Conservation (phyloP, 1,139 yeast species). For the Pichia terricola region DNA sequence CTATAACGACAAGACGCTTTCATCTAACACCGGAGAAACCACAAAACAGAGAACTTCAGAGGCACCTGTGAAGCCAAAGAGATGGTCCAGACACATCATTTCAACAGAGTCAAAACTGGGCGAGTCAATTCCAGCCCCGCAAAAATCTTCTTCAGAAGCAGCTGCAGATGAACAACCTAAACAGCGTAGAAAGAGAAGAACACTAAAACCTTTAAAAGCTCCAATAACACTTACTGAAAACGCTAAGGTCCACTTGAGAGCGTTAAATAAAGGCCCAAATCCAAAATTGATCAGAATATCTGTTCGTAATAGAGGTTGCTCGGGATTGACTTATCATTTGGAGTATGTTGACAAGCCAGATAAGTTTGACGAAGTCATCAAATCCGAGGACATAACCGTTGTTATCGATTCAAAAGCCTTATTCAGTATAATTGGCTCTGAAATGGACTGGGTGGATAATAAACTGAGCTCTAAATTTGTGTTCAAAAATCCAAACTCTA, state of each 20-base stretch:
- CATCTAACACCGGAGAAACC: no score
- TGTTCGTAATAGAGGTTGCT: slow-evolving; percentile 93
- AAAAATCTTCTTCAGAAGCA: background rate
- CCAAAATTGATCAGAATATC: slow-evolving; percentile 89
- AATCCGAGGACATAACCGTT: slow-evolving; percentile 89
- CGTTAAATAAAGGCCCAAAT: slow-evolving; percentile 64
- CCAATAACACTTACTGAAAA: slow-evolving; percentile 68
- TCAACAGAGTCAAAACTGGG: slow-evolving; percentile 4
- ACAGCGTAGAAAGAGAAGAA: slow-evolving; percentile 45
- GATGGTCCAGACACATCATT: slow-evolving; percentile 22
- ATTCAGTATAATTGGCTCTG: slow-evolving; percentile 90
- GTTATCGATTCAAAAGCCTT: slow-evolving; percentile 92
- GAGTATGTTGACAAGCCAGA: slow-evolving; percentile 87
- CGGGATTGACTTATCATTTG: slow-evolving; percentile 84
- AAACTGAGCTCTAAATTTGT: slow-evolving; percentile 82
- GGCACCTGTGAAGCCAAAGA: slow-evolving; percentile 4
- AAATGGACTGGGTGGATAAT: slow-evolving; percentile 98
- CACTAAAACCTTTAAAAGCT: slow-evolving; percentile 78
- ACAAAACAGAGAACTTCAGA: background rate
- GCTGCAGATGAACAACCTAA: background rate
- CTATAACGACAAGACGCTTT: no score
- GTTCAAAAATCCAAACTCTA: slow-evolving; percentile 89
- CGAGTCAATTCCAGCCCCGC: no score
- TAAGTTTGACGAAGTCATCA: slow-evolving; percentile 85
- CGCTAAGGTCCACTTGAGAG: slow-evolving; percentile 64